Percentiles rank a stretch among this genome's conserved stretches.
Evolutionary conservation across 176 grass and related monocot genomes (phyloP).

Genomic region (Carex cristatella): DNA sequence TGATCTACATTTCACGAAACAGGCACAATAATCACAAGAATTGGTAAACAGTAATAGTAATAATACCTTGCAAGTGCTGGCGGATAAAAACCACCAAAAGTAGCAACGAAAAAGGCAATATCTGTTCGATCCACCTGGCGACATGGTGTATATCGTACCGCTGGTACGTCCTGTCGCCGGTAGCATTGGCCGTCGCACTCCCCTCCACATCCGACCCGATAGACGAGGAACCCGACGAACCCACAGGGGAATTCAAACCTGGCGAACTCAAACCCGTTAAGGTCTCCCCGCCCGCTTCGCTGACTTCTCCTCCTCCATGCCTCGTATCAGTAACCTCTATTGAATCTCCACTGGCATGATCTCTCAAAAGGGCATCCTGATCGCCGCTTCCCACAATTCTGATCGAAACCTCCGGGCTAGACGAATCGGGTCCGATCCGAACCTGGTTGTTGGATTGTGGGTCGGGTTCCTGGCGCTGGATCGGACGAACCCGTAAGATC

Average conservation of each 20-base stretch:
- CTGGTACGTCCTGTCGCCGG: slow-evolving; percentile 67
- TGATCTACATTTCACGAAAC: not conserved
- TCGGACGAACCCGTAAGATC: slow-evolving; percentile 42
- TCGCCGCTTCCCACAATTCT: slow-evolving; percentile 67
- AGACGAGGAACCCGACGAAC: slow-evolving; percentile 16
- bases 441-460: slow-evolving; percentile 15
- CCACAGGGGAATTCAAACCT: slow-evolving; percentile 7
- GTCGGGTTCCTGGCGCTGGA: slow-evolving; percentile 20
- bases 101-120: slow-evolving; percentile 92
- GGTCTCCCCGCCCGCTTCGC: slow-evolving; percentile 32
- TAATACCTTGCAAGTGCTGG: slow-evolving; percentile 92
- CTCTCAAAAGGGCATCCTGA: slow-evolving; percentile 33
- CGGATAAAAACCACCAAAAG: slow-evolving; percentile 96
- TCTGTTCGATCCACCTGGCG: slow-evolving; percentile 91
- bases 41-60: not conserved
- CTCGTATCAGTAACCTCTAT: slow-evolving; percentile 24
- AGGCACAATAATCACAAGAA: not conserved
- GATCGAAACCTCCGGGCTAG: slow-evolving; percentile 76
- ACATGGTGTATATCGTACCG: slow-evolving; percentile 90
- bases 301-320: slow-evolving; percentile 24
- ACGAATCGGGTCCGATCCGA: slow-evolving; percentile 12
- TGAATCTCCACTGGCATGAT: slow-evolving; percentile 7
- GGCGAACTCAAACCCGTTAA: slow-evolving; percentile 21
- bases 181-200: slow-evolving; percentile 29
- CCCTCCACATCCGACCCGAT: slow-evolving; percentile 38